Evolutionary conservation across 768 basidiomycete species (phyloP).

Genomic region (Ramaria sp.): DNA sequence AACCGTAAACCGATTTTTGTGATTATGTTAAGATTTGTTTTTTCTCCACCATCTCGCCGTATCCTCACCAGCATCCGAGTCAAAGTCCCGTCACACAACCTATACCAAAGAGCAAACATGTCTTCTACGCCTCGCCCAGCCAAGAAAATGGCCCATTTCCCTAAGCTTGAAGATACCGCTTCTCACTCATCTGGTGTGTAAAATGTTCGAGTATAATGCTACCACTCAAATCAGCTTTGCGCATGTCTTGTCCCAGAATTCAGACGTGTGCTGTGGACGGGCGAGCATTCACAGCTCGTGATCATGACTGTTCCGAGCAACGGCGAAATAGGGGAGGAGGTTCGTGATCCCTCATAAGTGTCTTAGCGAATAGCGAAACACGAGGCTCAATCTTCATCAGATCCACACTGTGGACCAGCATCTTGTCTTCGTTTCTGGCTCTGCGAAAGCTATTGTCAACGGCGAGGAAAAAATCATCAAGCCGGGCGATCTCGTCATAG

Average conservation of each 20-base stretch:
- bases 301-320: conserved; percentile 28
- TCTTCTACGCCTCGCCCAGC: conserved; percentile 1
- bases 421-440: conserved; percentile 25
- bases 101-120: background rate
- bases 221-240: background rate
- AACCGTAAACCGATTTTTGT: too few species aligned
- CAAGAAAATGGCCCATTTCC: conserved; percentile 21
- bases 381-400: conserved; percentile 7
- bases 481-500: conserved; percentile 26
- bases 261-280: conserved; percentile 25
- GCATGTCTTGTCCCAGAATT: conserved; percentile 18
- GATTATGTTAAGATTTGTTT: too few species aligned
- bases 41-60: too few species aligned
- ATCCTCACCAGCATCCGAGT: too few species aligned
- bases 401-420: conserved; percentile 26
- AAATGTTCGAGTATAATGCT: background rate
- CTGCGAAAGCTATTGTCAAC: conserved; percentile 24
- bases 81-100: too few species aligned
- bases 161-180: conserved; percentile 20
- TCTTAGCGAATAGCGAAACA: background rate
- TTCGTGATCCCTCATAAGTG: background rate
- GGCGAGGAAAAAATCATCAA: conserved; percentile 27
- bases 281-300: conserved; percentile 23
- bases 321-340: conserved; percentile 28
- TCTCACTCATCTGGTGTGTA: conserved; percentile 1